Base-by-base conservation (phyloP, 2,329 filamentous ascomycete genomes). In the Aureobasidium sp. region DNA sequence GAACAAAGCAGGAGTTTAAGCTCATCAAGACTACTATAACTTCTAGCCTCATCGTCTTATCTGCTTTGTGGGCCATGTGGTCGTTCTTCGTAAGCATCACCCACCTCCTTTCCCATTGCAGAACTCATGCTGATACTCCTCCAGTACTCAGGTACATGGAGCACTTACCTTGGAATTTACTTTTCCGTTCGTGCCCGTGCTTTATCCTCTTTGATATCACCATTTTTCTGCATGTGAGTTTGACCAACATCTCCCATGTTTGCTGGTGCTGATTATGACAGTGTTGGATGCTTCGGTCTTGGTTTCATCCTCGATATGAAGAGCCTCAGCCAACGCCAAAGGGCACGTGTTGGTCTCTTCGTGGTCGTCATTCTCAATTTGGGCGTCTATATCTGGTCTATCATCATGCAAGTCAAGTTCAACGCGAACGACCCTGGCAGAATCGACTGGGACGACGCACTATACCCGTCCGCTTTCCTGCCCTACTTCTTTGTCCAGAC, bases 241-340 rank as follows among this genome's bases (percentile, higher is more conserved):
- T 8, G 12, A 26, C 7, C 20, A 20, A 20, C 20, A 20, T 20
- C 20, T 20, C 1, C 15, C 20, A 5, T 50, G n/a, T 15, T 0
- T 29, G 0, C 39, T 27, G 76, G 0, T 69, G 46, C 72, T 79
- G 3, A 77, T 77, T 50, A 13, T 77, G 13, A 70, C 29, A 69
- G 59, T 41, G 60, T 80, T 39, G 78, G 78, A 24, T 80, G 78
- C 66, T 80, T 80, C 59, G 78, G 76, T 46, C 75, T 80, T 5
- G 78, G 78, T 1, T 80, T 79, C 62, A 75, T 94, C 81, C 77
- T 85, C 87, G 61, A 78, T 74, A 68, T 89, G 84, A 61, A 95
- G 75, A 29, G 88, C 84, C 65, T 84, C 77, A 9, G 89, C 82
- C 67, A 83, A 66, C 70, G 79, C 9, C 76, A 78, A 24, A 73